Percentiles rank a stretch among this genome's conserved stretches.
phyloP scores from a whole-genome alignment of 2,329 filamentous ascomycete species.

The Aspergillus neotritici region DNA sequence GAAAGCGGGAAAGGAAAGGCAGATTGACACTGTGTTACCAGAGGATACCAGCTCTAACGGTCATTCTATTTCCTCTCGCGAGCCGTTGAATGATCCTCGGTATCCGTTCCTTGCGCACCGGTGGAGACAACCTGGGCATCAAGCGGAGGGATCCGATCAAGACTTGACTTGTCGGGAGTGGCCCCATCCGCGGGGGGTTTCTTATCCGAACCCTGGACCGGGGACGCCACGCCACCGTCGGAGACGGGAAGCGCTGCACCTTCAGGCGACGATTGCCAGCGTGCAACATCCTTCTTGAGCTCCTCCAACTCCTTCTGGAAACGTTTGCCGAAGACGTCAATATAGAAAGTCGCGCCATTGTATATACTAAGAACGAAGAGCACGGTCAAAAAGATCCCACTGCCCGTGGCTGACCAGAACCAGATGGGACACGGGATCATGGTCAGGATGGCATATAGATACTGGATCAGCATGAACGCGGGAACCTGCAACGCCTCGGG shows the following conservation, averaged over 20 bases:
- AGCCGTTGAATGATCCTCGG: conserved; percentile 8
- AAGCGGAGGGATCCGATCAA: conserved; percentile 35
- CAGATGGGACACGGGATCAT: conserved; percentile 93
- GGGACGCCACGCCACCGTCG: conserved; percentile 16
- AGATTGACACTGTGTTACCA: too few relatives aligned
- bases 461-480: conserved; percentile 95
- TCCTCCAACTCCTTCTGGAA: conserved; percentile 95
- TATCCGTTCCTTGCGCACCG: conserved; percentile 14
- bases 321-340: conserved; percentile 92
- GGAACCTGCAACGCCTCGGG: conserved; percentile 73
- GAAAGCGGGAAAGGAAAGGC: too few relatives aligned
- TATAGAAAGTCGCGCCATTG: conserved; percentile 96
- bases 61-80: conserved; percentile 22
- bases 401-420: conserved; percentile 84
- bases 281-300: conserved; percentile 79
- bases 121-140: conserved; percentile 27
- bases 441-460: conserved; percentile 79
- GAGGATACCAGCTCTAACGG: not conserved
- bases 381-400: conserved; percentile 65
- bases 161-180: conserved; percentile 21
- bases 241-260: conserved; percentile 22
- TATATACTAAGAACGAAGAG: conserved; percentile 96
- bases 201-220: conserved; percentile 18
- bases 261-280: conserved; percentile 61
- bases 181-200: conserved; percentile 10